A percentile compares a stretch with the other conserved stretches of the same genome.
Conservation (phyloP, 306 rosid species). For the Albizia julibrissin region DNA sequence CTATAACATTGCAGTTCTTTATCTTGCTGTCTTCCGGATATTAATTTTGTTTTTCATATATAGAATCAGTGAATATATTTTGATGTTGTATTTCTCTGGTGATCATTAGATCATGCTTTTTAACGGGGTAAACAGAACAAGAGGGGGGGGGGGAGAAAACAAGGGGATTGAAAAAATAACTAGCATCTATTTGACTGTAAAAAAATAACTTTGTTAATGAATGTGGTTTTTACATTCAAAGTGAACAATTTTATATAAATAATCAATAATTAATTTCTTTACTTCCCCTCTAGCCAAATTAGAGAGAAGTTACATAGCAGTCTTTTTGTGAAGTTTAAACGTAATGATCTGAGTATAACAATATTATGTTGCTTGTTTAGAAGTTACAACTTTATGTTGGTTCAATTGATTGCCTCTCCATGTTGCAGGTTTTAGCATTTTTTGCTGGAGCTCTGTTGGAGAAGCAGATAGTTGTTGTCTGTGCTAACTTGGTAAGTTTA, state of each 20-base stretch:
- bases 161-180: background rate
- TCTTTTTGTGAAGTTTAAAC: constrained; percentile 15
- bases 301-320: constrained; percentile 18
- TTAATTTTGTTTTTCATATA: background rate
- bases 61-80: constrained; percentile 7
- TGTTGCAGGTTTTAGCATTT: constrained; percentile 70
- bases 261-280: background rate
- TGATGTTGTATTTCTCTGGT: constrained; percentile 6
- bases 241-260: background rate
- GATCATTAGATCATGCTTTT: constrained; percentile 13
- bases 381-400: constrained; percentile 20
- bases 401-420: constrained; percentile 33
- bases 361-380: constrained; percentile 29
- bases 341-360: constrained; percentile 12
- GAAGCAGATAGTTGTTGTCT: constrained; percentile 82
- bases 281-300: constrained; percentile 6
- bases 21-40: constrained; percentile 15
- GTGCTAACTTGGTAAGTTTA: constrained; percentile 86
- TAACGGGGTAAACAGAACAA: background rate
- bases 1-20: constrained; percentile 17
- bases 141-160: background rate
- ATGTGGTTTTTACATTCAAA: constrained; percentile 13
- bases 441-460: constrained; percentile 93
- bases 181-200: background rate
- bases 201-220: background rate